These are phyloP conservation scores for Spergularia bocconei DNA, from an alignment of 148 eudicot genomes.

Conservation along the genomic window DNA sequence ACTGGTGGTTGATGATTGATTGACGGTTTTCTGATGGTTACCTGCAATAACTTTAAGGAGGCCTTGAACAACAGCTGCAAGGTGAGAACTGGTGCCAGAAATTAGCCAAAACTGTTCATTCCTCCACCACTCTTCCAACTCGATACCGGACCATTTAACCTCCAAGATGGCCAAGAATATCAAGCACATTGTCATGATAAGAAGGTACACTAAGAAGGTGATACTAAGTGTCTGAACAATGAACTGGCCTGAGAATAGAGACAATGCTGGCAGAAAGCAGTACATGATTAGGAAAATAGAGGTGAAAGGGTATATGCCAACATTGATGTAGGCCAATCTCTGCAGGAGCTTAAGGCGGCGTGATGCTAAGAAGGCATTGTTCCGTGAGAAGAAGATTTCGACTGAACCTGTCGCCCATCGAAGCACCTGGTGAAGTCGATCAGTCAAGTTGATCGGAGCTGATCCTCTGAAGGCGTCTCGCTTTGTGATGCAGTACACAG, in stretches of 20 bases:
- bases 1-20: no score
- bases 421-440: slow-evolving; percentile 91
- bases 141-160: slow-evolving; percentile 87
- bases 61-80: slow-evolving; percentile 88
- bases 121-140: slow-evolving; percentile 88
- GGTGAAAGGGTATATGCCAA: slow-evolving; percentile 87
- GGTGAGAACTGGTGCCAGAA: slow-evolving; percentile 81
- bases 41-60: slow-evolving; percentile 74
- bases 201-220: slow-evolving; percentile 53
- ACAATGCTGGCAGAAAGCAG: slow-evolving; percentile 93
- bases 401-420: slow-evolving; percentile 97
- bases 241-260: slow-evolving; percentile 81
- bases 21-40: background rate
- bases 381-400: slow-evolving; percentile 85
- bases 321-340: slow-evolving; percentile 84
- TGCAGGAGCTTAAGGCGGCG: slow-evolving; percentile 51
- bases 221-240: slow-evolving; percentile 63
- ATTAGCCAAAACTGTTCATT: slow-evolving; percentile 96
- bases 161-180: slow-evolving; percentile 67
- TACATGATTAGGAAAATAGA: slow-evolving; percentile 70
- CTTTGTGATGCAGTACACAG: slow-evolving; percentile 83
- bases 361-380: slow-evolving; percentile 67
- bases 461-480: slow-evolving; percentile 89
- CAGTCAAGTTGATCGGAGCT: slow-evolving; percentile 87
- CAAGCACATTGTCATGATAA: slow-evolving; percentile 61